Percentiles rank a stretch among this genome's conserved stretches.
phyloP scores from a whole-genome alignment of 106 monocot species.

The Dioscorea alata region DNA sequence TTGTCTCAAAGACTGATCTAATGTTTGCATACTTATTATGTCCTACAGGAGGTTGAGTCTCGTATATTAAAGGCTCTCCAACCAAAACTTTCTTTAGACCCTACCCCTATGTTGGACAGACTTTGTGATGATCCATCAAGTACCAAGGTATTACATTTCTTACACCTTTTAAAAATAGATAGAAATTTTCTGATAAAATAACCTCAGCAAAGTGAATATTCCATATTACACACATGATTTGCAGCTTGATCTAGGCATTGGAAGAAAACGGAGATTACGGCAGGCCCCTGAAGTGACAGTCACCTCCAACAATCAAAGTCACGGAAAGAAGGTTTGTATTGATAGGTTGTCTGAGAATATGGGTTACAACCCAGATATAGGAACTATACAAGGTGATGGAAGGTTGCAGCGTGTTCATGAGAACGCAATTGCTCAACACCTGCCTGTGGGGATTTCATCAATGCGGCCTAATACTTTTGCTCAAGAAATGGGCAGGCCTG shows the following conservation, averaged over 20 bases:
- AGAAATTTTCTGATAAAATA: background rate
- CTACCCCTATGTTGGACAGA: constrained; percentile 66
- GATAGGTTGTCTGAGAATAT: constrained; percentile 37
- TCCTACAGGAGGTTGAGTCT: constrained; percentile 81
- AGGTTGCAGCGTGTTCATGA: constrained; percentile 27
- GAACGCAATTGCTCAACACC: constrained; percentile 19
- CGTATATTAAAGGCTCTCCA: constrained; percentile 76
- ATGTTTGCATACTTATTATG: constrained; percentile 5
- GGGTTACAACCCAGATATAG: constrained; percentile 20
- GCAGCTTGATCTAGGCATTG: constrained; percentile 73
- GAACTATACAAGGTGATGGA: constrained; percentile 21
- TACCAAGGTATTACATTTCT: constrained; percentile 50
- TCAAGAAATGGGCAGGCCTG: constrained; percentile 31
- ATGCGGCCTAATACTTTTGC: constrained; percentile 26
- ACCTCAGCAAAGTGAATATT: constrained; percentile 2
- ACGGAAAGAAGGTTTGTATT: constrained; percentile 76
- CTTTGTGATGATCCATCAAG: constrained; percentile 41
- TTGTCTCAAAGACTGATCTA: background rate
- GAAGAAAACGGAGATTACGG: constrained; percentile 51
- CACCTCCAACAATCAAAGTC: constrained; percentile 44
- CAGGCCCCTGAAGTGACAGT: constrained; percentile 43
- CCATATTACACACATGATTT: constrained; percentile 8
- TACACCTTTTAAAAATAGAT: background rate
- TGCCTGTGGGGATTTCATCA: constrained; percentile 14
- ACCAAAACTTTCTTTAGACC: constrained; percentile 71